Evolutionary conservation across 352 stramenopile genomes (phyloP).

Genomic region (Phytophthora nicotianae): DNA sequence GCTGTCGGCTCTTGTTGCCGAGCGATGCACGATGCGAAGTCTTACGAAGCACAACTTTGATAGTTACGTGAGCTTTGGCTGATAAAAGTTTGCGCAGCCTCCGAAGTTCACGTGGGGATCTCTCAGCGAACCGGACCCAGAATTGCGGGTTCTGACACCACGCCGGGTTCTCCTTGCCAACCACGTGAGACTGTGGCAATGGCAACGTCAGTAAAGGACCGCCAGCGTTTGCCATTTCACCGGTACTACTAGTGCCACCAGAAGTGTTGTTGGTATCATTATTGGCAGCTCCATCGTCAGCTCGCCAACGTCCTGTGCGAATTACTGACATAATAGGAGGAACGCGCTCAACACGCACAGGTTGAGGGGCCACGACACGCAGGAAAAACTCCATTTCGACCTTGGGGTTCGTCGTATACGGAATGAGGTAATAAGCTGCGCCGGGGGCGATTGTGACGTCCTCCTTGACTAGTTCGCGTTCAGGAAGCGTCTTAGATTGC

Average conservation of each 20-base stretch:
- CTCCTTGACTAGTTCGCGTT: conserved; percentile 83
- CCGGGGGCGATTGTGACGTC: conserved; percentile 76
- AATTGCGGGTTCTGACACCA: conserved; percentile 93
- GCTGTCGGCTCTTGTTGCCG: conserved; percentile 48
- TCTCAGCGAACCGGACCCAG: conserved; percentile 58
- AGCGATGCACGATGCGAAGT: conserved; percentile 57
- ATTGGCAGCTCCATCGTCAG: conserved; percentile 38
- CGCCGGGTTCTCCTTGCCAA: conserved; percentile 57
- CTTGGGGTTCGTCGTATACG: conserved; percentile 79
- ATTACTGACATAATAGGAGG: conserved; percentile 66
- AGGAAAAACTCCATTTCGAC: conserved; percentile 92
- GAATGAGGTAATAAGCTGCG: conserved; percentile 80
- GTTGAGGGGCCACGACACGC: conserved; percentile 80
- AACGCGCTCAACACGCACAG: conserved; percentile 76
- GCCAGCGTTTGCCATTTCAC: conserved; percentile 70
- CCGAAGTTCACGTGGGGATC: conserved; percentile 25
- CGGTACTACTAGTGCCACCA: conserved; percentile 36
- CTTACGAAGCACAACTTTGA: conserved; percentile 79
- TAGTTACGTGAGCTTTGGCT: conserved; percentile 51
- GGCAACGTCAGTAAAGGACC: conserved; percentile 58
- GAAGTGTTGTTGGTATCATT: conserved; percentile 45
- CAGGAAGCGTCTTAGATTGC: conserved; percentile 50
- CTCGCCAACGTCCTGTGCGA: conserved; percentile 70
- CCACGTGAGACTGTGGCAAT: conserved; percentile 42
- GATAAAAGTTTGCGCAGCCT: conserved; percentile 32